phyloP scores from a whole-genome alignment of 768 basidiomycete genomes.

The Boletus sp. region DNA sequence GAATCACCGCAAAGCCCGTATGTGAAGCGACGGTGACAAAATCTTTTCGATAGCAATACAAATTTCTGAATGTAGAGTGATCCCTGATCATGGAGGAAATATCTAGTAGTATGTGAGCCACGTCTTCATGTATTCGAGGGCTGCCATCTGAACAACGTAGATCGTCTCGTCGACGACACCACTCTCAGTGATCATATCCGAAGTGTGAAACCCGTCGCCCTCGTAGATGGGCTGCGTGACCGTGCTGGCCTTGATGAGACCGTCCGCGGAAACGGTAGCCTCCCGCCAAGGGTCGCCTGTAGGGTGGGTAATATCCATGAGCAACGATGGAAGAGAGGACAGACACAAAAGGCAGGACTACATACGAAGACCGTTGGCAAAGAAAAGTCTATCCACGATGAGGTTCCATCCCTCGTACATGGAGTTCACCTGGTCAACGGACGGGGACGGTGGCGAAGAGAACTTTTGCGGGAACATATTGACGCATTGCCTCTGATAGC shows the following conservation, averaged over 20 bases:
- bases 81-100: background rate
- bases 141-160: constrained; percentile 50
- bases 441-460: constrained; percentile 42
- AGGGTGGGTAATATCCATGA: background rate
- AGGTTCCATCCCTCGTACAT: constrained; percentile 65
- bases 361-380: constrained; percentile 66
- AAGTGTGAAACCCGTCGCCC: constrained; percentile 65
- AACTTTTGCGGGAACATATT: constrained; percentile 64
- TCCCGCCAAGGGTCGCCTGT: constrained; percentile 73
- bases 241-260: constrained; percentile 44
- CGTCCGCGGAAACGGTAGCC: constrained; percentile 60
- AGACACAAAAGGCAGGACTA: background rate
- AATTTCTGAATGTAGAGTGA: background rate
- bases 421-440: constrained; percentile 41
- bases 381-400: constrained; percentile 55
- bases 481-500: constrained; percentile 60
- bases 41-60: too few species aligned
- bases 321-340: background rate
- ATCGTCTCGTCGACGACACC: constrained; percentile 50
- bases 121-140: constrained; percentile 46
- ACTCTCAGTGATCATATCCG: constrained; percentile 47
- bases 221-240: constrained; percentile 52
- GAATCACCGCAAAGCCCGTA: too few species aligned
- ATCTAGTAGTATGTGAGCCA: constrained; percentile 43
- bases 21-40: too few species aligned